Evolutionary conservation across 2,329 filamentous ascomycete species (phyloP).

Genomic region (Phialophora chinensis): DNA sequence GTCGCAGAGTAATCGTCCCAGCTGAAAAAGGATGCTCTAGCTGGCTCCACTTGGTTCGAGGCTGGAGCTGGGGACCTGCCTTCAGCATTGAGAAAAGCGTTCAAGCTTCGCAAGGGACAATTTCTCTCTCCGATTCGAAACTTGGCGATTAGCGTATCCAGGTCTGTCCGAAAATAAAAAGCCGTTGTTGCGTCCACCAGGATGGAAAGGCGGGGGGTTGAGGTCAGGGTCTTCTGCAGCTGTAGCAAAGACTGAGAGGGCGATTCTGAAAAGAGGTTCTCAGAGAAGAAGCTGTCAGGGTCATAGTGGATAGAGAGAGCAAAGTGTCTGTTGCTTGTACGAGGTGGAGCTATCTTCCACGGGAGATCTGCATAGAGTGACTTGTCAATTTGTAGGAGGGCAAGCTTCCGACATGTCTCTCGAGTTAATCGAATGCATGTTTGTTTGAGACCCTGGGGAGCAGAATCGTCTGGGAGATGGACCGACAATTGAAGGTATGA

Average conservation of each 20-base stretch:
- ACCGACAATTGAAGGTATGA: neutral
- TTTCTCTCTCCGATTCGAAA: neutral
- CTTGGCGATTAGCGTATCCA: neutral
- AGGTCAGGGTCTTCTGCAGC: neutral
- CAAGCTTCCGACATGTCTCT: neutral
- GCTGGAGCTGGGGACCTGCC: neutral
- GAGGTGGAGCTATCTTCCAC: neutral
- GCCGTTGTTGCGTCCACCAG: neutral
- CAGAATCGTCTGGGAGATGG: neutral
- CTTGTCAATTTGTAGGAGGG: neutral
- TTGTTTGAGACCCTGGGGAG: neutral
- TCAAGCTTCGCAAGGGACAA: neutral
- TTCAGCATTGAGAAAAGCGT: neutral
- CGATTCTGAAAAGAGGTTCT: neutral
- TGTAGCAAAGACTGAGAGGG: neutral
- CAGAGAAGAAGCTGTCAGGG: neutral
- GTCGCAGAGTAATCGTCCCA: conserved; percentile 8
- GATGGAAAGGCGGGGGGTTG: neutral
- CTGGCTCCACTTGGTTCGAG: neutral
- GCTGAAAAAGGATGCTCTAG: conserved; percentile 1
- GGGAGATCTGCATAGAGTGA: neutral
- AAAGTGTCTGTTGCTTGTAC: neutral
- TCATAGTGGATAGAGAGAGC: neutral
- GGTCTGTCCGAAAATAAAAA: neutral
- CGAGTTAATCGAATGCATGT: neutral